Evolutionary conservation across 805 yeast genomes (phyloP).

Genomic region (Monosporozyma solicola): DNA sequence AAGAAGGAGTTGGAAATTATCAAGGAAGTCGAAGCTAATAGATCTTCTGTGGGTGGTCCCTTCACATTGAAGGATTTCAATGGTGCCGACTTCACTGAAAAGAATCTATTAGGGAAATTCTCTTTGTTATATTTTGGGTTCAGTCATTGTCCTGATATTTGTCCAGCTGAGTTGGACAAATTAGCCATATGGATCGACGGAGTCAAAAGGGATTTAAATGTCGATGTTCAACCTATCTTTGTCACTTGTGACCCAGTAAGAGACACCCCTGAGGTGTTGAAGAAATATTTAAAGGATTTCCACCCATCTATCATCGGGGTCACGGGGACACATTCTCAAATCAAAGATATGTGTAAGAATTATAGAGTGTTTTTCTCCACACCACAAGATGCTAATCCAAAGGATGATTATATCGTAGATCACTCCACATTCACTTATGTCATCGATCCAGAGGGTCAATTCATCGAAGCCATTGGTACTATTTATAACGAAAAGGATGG

Average conservation of each 20-base stretch:
- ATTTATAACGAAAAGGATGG: constrained; percentile 75
- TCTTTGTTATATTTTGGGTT: constrained; percentile 85
- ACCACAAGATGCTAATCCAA: constrained; percentile 84
- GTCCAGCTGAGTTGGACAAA: constrained; percentile 95
- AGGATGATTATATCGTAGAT: constrained; percentile 91
- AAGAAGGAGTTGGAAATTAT: constrained; percentile 65
- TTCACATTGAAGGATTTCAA: constrained; percentile 63
- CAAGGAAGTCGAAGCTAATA: constrained; percentile 74
- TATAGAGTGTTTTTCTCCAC: constrained; percentile 96
- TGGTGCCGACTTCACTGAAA: constrained; percentile 65
- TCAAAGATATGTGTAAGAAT: constrained; percentile 75
- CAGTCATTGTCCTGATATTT: constrained; percentile 94
- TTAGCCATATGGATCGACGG: constrained; percentile 56
- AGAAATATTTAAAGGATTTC: constrained; percentile 76
- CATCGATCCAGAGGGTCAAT: constrained; percentile 95
- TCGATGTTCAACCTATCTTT: constrained; percentile 69
- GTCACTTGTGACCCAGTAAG: constrained; percentile 96
- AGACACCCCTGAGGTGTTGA: constrained; percentile 77
- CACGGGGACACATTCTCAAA: constrained; percentile 82
- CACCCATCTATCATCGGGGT: constrained; percentile 82
- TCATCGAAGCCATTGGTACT: constrained; percentile 89
- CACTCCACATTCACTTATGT: constrained; percentile 93
- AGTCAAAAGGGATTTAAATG: constrained; percentile 46
- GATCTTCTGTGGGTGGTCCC: constrained; percentile 77
- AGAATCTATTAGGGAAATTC: constrained; percentile 69